phyloP scores from a whole-genome alignment of 371 early-diverging fungal genomes.

The Mortierella sp. region DNA sequence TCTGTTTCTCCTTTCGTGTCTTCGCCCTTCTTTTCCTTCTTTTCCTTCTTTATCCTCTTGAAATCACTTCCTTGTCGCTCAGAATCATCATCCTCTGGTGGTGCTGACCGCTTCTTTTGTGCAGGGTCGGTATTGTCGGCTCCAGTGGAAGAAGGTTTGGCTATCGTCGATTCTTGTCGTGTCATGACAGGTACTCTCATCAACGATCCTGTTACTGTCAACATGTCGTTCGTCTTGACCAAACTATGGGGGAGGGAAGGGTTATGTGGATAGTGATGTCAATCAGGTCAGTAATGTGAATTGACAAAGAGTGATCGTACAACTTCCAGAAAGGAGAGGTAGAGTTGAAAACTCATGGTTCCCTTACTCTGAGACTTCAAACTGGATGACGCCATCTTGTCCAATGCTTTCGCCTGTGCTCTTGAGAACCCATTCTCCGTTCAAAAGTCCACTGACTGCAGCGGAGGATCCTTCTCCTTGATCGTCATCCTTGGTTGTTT shows the following conservation, averaged over 20 bases:
- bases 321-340: conserved; percentile 6
- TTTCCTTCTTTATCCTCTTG: conserved; percentile 56
- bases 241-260: conserved; percentile 58
- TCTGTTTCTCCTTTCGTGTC: conserved; percentile 5
- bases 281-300: background rate
- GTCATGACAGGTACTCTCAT: conserved; percentile 46
- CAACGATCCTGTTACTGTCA: conserved; percentile 79
- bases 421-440: conserved; percentile 71
- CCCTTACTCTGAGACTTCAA: conserved; percentile 70
- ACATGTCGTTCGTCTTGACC: conserved; percentile 78
- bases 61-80: conserved; percentile 26
- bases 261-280: background rate
- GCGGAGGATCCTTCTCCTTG: conserved; percentile 20
- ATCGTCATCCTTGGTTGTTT: conserved; percentile 21
- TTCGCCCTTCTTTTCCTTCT: conserved; percentile 51
- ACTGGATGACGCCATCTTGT: conserved; percentile 67
- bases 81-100: conserved; percentile 24
- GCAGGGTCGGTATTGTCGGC: conserved; percentile 25
- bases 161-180: conserved; percentile 45
- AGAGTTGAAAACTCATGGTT: too few relatives aligned
- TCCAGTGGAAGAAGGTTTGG: conserved; percentile 17
- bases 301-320: background rate
- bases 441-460: conserved; percentile 55
- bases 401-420: conserved; percentile 64
- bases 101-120: conserved; percentile 48